phyloP scores from a whole-genome alignment of 2,329 filamentous ascomycete species.

The Trichoderma breve region DNA sequence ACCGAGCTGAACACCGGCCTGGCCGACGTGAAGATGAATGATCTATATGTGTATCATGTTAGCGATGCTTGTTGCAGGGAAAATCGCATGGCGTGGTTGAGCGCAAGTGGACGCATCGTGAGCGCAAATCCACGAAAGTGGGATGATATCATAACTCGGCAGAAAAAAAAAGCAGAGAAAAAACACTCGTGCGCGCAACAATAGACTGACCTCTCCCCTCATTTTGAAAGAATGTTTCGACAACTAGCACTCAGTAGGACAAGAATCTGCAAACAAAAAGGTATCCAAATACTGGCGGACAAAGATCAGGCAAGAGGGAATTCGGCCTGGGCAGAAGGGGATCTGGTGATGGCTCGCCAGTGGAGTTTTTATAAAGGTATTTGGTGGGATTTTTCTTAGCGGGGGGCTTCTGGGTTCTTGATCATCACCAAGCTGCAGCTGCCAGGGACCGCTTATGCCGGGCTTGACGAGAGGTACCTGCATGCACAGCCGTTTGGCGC shows the following conservation, averaged over 20 bases:
- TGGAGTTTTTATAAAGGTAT: slow-evolving; percentile 9
- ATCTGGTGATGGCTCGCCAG: slow-evolving; percentile 37
- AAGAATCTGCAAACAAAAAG: background rate
- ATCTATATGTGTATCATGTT: slow-evolving; percentile 42
- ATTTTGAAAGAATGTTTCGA: slow-evolving; percentile 37
- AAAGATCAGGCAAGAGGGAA: slow-evolving; percentile 26
- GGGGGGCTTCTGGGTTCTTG: background rate
- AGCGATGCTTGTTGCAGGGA: background rate
- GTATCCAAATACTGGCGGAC: slow-evolving; percentile 13
- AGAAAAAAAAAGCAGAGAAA: slow-evolving; percentile 1
- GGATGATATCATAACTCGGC: slow-evolving; percentile 2
- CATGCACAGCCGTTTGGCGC: background rate
- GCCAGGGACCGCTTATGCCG: background rate
- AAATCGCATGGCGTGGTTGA: background rate
- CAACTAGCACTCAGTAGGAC: background rate
- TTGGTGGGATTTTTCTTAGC: slow-evolving; percentile 8
- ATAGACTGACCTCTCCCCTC: slow-evolving; percentile 55
- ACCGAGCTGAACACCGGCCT: slow-evolving; percentile 72
- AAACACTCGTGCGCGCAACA: background rate
- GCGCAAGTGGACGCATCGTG: slow-evolving; percentile 1
- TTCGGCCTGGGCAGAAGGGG: slow-evolving; percentile 24
- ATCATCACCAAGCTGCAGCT: background rate
- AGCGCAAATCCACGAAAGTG: background rate
- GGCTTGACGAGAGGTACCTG: slow-evolving; percentile 8
- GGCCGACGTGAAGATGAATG: slow-evolving; percentile 63